Percentiles rank a stretch among this genome's conserved stretches.
phyloP scores from a whole-genome alignment of 2,329 filamentous ascomycete species.

The Bimuria novae-zelandiae region DNA sequence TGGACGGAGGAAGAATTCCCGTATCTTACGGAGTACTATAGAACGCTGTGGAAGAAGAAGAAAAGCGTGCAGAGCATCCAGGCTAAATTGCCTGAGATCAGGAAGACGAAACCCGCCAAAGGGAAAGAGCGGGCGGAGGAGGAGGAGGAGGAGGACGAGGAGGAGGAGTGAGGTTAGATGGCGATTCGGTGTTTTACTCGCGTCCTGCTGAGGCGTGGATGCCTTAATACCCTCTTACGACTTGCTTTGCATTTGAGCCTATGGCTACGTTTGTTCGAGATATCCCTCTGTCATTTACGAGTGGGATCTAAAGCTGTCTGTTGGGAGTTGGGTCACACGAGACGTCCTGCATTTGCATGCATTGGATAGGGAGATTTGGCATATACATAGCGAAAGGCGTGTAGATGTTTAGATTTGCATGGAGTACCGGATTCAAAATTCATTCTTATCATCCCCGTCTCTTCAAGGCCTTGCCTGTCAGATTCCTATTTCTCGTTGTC shows the following conservation, averaged over 20 bases:
- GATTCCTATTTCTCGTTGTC: no score
- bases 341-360: background rate
- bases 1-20: conserved; percentile 29
- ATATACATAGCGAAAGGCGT: background rate
- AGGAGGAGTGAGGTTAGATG: no score
- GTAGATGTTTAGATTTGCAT: background rate
- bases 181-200: no score
- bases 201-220: background rate
- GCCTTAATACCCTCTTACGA: background rate
- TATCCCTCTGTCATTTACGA: background rate
- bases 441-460: background rate
- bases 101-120: conserved; percentile 4
- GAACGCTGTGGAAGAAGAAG: conserved; percentile 38
- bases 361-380: background rate
- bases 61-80: conserved; percentile 32
- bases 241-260: background rate
- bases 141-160: no score
- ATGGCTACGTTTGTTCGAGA: conserved; percentile 1
- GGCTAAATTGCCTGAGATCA: conserved; percentile 20
- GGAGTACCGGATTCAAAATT: background rate
- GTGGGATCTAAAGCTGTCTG: background rate
- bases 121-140: conserved; percentile 3
- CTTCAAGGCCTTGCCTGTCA: no score
- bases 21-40: conserved; percentile 32
- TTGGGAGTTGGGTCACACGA: background rate